Evolutionary conservation across 768 basidiomycete species (phyloP).

Genomic region (Russula emetica): DNA sequence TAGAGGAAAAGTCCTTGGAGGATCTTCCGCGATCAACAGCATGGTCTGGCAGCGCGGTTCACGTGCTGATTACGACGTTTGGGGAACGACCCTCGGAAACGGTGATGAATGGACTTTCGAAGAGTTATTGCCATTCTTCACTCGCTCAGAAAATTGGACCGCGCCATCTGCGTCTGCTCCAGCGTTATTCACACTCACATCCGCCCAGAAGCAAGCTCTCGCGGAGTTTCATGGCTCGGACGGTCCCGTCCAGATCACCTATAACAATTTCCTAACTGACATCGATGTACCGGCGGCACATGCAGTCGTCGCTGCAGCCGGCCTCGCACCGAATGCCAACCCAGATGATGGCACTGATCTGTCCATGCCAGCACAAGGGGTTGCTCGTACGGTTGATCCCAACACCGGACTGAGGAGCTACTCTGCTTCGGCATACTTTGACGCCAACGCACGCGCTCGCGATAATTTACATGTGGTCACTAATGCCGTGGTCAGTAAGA

Average conservation of each 20-base stretch:
- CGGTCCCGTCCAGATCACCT: constrained; percentile 22
- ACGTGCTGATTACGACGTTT: constrained; percentile 23
- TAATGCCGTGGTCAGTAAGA: constrained; percentile 19
- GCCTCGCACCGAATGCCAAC: constrained; percentile 19
- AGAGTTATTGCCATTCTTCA: constrained; percentile 20
- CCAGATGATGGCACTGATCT: constrained; percentile 24
- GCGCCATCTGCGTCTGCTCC: constrained; percentile 15
- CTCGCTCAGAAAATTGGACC: constrained; percentile 25
- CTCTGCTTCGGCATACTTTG: constrained; percentile 24
- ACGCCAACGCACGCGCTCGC: constrained; percentile 11
- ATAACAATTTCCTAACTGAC: constrained; percentile 25
- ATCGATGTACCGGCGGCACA: constrained; percentile 25
- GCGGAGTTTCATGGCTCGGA: constrained; percentile 9
- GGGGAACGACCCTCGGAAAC: constrained; percentile 21
- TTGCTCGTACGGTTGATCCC: constrained; percentile 23
- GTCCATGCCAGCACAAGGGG: constrained; percentile 25
- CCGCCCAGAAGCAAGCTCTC: constrained; percentile 16
- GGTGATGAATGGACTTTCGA: constrained; percentile 26
- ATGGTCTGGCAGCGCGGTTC: constrained; percentile 28
- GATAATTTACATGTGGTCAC: constrained; percentile 20
- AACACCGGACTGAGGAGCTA: constrained; percentile 22
- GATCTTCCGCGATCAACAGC: constrained; percentile 26
- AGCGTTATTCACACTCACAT: constrained; percentile 14
- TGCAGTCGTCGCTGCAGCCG: constrained; percentile 16
- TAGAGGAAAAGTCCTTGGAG: constrained; percentile 26